phyloP scores from a whole-genome alignment of 1,139 yeast species.

The Candida tropicalis region DNA sequence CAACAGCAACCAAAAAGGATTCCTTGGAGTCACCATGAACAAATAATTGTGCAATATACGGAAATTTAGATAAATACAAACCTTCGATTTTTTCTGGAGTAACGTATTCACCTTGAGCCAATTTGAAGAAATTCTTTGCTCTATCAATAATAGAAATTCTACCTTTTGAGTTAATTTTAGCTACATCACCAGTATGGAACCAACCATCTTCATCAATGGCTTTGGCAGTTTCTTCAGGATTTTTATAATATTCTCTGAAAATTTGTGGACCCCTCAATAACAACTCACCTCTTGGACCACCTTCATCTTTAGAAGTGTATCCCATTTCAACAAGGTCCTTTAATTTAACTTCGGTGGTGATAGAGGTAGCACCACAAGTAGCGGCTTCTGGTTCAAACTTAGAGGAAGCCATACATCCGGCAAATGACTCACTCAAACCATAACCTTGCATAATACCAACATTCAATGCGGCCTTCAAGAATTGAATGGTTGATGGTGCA shows the following conservation, averaged over 20 bases:
- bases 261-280: slow-evolving; percentile 44
- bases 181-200: slow-evolving; percentile 47
- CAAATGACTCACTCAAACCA: slow-evolving; percentile 51
- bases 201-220: slow-evolving; percentile 60
- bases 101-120: slow-evolving; percentile 48
- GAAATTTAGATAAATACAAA: slow-evolving; percentile 35
- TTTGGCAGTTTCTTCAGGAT: slow-evolving; percentile 41
- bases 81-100: slow-evolving; percentile 48
- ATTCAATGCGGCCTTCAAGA: slow-evolving; percentile 42
- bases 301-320: slow-evolving; percentile 31
- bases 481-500: slow-evolving; percentile 42
- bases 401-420: slow-evolving; percentile 38
- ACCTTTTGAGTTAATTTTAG: slow-evolving; percentile 24
- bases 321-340: slow-evolving; percentile 44
- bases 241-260: slow-evolving; percentile 38
- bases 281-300: slow-evolving; percentile 47
- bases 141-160: slow-evolving; percentile 41
- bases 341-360: slow-evolving; percentile 39
- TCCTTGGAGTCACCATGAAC: slow-evolving; percentile 66
- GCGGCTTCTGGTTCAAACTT: slow-evolving; percentile 36
- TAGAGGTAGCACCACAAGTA: slow-evolving; percentile 40
- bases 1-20: slow-evolving; percentile 61
- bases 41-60: slow-evolving; percentile 36
- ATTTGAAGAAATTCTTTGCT: slow-evolving; percentile 47
- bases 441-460: slow-evolving; percentile 47